These are phyloP conservation scores for Cercospora brassicicola DNA, from an alignment of 2,329 filamentous ascomycete species.

Conservation along the genomic window DNA sequence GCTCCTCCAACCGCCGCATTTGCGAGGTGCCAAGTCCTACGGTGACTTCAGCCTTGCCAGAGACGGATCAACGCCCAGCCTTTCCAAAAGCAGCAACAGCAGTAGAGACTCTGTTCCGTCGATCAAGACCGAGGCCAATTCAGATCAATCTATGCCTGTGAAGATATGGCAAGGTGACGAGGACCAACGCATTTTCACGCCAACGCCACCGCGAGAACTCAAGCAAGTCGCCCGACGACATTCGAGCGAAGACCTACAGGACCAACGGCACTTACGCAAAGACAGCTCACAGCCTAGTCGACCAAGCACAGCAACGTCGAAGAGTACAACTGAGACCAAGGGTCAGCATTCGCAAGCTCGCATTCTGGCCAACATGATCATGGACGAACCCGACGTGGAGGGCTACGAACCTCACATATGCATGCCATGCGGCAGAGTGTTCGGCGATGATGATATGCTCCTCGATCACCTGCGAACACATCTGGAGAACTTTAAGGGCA, in stretches of 20 bases:
- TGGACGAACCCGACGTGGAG: conserved; percentile 16
- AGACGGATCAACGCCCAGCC: conserved; percentile 8
- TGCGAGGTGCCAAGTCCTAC: conserved; percentile 15
- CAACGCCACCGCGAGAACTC: conserved; percentile 2
- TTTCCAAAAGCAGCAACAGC: conserved; percentile 4
- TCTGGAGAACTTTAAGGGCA: conserved; percentile 29
- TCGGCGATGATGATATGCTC: conserved; percentile 29
- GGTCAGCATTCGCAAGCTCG: background rate
- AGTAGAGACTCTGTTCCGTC: conserved; percentile 7
- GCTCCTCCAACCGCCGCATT: conserved; percentile 10
- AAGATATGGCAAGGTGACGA: conserved; percentile 11
- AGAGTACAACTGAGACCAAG: background rate
- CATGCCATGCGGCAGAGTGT: conserved; percentile 28
- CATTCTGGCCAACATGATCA: conserved; percentile 9
- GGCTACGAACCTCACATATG: conserved; percentile 26
- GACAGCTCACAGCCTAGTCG: conserved; percentile 5
- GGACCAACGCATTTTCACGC: conserved; percentile 8
- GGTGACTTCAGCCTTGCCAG: conserved; percentile 8
- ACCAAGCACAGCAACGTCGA: conserved; percentile 6
- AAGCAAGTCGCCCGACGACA: conserved; percentile 11
- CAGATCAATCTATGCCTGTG: background rate
- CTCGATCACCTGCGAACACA: conserved; percentile 28
- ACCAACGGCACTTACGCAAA: background rate
- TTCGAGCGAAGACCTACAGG: conserved; percentile 15
- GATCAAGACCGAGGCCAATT: conserved; percentile 12